Conservation (phyloP, 495 filamentous ascomycete genomes). For the Neurospora sp. region DNA sequence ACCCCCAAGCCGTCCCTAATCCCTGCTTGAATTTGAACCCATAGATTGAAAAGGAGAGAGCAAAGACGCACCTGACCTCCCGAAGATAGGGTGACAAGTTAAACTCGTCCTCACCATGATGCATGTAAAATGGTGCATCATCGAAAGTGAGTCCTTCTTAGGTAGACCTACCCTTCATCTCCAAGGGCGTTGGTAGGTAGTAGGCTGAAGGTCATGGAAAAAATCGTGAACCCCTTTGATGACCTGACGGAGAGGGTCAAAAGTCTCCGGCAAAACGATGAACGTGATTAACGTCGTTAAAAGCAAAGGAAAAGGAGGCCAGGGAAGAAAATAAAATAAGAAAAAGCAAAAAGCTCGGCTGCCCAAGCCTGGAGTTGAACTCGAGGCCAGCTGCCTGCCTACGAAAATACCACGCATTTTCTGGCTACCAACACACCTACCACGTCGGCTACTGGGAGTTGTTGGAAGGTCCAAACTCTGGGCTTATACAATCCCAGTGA, state of each 20-base stretch:
- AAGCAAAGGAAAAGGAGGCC: not conserved
- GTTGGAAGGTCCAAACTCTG: not conserved
- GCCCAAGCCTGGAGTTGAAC: not conserved
- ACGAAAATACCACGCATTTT: not conserved
- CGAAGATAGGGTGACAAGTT: not conserved
- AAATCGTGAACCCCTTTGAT: not conserved
- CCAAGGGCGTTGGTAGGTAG: not conserved
- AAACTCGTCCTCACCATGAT: not conserved
- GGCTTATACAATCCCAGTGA: not conserved
- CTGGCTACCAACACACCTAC: not conserved
- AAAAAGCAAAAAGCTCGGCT: not conserved
- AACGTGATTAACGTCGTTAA: not conserved
- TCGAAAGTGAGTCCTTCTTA: accelerated
- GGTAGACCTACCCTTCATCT: not conserved
- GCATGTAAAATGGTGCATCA: not conserved
- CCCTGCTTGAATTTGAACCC: not conserved
- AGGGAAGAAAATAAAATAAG: no score
- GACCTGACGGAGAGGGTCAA: not conserved
- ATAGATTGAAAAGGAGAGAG: not conserved
- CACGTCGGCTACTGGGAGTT: not conserved
- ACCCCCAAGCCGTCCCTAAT: no score
- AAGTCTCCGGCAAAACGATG: accelerated
- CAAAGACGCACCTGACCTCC: not conserved
- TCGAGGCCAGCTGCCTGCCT: not conserved
- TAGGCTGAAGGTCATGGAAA: not conserved